Conservation (phyloP, 306 rosid genomes). For the Dicorynia guianensis region DNA sequence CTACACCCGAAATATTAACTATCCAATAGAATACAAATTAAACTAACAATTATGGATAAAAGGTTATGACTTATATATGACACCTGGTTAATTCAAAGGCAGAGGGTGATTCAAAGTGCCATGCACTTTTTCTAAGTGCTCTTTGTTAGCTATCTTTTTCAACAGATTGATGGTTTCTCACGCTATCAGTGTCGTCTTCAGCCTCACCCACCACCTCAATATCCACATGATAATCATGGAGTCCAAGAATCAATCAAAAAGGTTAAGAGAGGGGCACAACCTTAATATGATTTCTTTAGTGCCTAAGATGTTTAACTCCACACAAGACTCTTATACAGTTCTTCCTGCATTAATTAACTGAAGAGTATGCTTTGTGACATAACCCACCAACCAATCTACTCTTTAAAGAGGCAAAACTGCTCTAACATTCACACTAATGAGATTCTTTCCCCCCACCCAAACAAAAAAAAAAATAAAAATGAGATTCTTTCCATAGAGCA, state of each 20-base stretch:
- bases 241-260: slow-evolving; percentile 48
- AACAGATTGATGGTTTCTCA: slow-evolving; percentile 49
- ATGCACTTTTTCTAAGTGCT: slow-evolving; percentile 39
- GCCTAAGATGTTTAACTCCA: slow-evolving; percentile 38
- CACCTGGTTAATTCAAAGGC: slow-evolving; percentile 35
- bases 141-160: slow-evolving; percentile 23
- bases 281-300: slow-evolving; percentile 23
- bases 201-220: slow-evolving; percentile 41
- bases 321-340: slow-evolving; percentile 44
- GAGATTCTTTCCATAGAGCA: slow-evolving; percentile 19
- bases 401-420: slow-evolving; percentile 29
- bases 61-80: neutral
- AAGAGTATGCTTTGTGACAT: slow-evolving; percentile 39
- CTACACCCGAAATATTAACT: neutral
- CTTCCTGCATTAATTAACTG: slow-evolving; percentile 34
- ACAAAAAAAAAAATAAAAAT: no score
- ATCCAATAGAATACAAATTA: slow-evolving; percentile 7
- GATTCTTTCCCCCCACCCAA: no score
- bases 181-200: slow-evolving; percentile 56
- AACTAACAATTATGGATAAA: neutral
- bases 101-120: slow-evolving; percentile 38
- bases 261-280: slow-evolving; percentile 43
- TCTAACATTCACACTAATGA: slow-evolving; percentile 15
- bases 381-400: slow-evolving; percentile 44
- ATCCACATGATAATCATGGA: slow-evolving; percentile 45